Percentiles rank a stretch among this genome's conserved stretches.
Conservation (phyloP, 805 yeast genomes). For the Teunomyces stri region DNA sequence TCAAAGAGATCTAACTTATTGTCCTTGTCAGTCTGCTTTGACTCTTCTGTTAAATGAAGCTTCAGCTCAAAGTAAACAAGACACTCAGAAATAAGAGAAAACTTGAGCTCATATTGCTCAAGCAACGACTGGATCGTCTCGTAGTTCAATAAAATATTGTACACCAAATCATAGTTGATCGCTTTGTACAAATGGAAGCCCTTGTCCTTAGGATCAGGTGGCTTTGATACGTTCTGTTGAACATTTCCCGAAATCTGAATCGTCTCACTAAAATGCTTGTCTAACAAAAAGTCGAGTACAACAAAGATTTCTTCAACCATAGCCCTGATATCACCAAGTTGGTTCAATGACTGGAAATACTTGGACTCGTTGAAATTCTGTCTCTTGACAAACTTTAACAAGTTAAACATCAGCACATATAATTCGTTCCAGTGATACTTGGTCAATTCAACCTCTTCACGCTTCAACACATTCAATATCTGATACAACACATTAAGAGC, state of each 20-base stretch:
- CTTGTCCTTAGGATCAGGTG: slow-evolving; percentile 11
- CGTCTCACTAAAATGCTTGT: slow-evolving; percentile 14
- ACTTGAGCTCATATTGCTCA: slow-evolving; percentile 11
- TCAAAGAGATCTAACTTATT: slow-evolving; percentile 20
- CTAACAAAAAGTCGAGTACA: slow-evolving; percentile 17
- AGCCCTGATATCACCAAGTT: slow-evolving; percentile 12
- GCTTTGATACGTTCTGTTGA: slow-evolving; percentile 1
- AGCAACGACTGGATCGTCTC: slow-evolving; percentile 16
- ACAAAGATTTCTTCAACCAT: slow-evolving; percentile 25
- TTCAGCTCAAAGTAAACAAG: slow-evolving; percentile 14
- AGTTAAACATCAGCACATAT: slow-evolving; percentile 24
- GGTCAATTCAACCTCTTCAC: slow-evolving; percentile 16
- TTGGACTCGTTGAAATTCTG: slow-evolving; percentile 17
- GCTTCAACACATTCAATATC: slow-evolving; percentile 16
- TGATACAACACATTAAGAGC: slow-evolving; percentile 26
- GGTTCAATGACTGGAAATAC: slow-evolving; percentile 12
- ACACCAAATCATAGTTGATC: slow-evolving; percentile 30
- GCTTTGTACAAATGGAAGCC: slow-evolving; percentile 22
- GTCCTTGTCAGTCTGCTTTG: slow-evolving; percentile 6
- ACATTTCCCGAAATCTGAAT: slow-evolving; percentile 14
- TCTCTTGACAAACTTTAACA: slow-evolving; percentile 28
- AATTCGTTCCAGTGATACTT: slow-evolving; percentile 38
- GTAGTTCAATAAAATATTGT: slow-evolving; percentile 26
- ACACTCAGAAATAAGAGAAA: slow-evolving; percentile 15
- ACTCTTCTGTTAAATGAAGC: slow-evolving; percentile 17